A percentile compares a stretch with the other conserved stretches of the same genome.
phyloP scores from a whole-genome alignment of 352 stramenopile genomes.

The Globisporangium recalcitrans region DNA sequence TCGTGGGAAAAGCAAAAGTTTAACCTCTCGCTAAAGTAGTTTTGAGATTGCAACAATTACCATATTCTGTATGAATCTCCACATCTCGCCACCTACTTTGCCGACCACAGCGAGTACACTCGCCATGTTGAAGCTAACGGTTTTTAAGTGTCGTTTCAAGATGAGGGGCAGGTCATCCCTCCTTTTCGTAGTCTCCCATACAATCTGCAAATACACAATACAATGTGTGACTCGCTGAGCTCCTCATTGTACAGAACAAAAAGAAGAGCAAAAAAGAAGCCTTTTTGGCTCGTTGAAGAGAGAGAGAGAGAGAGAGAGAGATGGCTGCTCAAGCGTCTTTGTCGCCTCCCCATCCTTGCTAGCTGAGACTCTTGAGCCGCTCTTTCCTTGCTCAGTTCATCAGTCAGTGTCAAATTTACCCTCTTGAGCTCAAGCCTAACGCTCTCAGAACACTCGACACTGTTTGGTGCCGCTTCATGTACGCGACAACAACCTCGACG shows the following conservation, averaged over 20 bases:
- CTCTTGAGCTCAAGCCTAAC: constrained; percentile 3
- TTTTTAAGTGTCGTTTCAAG: background rate
- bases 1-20: background rate
- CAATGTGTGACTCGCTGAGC: background rate
- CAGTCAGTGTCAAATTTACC: constrained; percentile 13
- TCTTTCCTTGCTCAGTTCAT: background rate
- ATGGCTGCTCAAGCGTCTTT: background rate
- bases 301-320: background rate
- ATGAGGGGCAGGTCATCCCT: constrained; percentile 3
- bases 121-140: constrained; percentile 1
- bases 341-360: background rate
- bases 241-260: background rate
- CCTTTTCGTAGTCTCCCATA: background rate
- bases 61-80: constrained; percentile 9
- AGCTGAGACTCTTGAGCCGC: background rate
- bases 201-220: background rate
- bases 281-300: background rate
- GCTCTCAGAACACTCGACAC: background rate
- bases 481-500: background rate
- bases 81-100: background rate
- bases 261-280: background rate
- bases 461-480: constrained; percentile 2
- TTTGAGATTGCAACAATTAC: background rate
- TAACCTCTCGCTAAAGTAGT: constrained; percentile 3
- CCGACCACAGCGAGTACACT: background rate